Percentiles rank a stretch among this genome's conserved stretches.
Evolutionary conservation across 176 grass and related monocot species (phyloP).

Genomic region (Oryza glumipatula): DNA sequence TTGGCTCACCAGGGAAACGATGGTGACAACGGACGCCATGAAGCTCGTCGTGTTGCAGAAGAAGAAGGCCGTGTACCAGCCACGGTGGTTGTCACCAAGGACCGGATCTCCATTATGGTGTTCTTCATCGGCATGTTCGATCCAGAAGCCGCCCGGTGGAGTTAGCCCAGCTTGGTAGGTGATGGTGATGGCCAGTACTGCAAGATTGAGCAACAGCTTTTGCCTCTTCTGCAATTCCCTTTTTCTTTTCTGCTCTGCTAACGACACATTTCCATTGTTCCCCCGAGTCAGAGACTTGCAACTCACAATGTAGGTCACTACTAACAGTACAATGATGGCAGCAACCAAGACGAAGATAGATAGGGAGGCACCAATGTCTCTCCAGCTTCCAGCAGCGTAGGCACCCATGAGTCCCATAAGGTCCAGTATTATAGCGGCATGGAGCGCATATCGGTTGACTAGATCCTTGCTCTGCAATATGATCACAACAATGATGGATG

Average conservation of each 20-base stretch:
- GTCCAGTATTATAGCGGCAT: conserved; percentile 18
- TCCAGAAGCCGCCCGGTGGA: conserved; percentile 39
- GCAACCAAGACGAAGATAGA: conserved; percentile 20
- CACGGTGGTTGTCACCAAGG: neutral
- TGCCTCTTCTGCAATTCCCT: neutral
- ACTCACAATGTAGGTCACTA: neutral
- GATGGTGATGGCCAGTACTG: conserved; percentile 23
- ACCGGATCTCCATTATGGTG: neutral
- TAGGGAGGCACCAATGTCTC: neutral
- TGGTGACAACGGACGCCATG: conserved; percentile 4
- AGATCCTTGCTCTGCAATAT: conserved; percentile 11
- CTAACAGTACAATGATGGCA: neutral
- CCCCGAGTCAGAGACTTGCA: too few species aligned
- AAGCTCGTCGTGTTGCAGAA: conserved; percentile 42
- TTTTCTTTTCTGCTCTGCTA: neutral
- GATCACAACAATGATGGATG: conserved; percentile 33
- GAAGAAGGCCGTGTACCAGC: conserved; percentile 34
- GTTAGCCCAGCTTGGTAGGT: conserved; percentile 46
- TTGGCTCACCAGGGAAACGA: conserved; percentile 3
- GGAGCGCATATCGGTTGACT: neutral
- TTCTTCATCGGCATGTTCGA: neutral
- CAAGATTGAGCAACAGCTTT: conserved; percentile 25
- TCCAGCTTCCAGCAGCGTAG: conserved; percentile 15
- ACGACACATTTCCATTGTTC: too few species aligned
- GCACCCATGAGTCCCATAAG: conserved; percentile 36